These are phyloP conservation scores for Trichocladium uniseriatum DNA, from an alignment of 495 filamentous ascomycete species.

Conservation along the genomic window DNA sequence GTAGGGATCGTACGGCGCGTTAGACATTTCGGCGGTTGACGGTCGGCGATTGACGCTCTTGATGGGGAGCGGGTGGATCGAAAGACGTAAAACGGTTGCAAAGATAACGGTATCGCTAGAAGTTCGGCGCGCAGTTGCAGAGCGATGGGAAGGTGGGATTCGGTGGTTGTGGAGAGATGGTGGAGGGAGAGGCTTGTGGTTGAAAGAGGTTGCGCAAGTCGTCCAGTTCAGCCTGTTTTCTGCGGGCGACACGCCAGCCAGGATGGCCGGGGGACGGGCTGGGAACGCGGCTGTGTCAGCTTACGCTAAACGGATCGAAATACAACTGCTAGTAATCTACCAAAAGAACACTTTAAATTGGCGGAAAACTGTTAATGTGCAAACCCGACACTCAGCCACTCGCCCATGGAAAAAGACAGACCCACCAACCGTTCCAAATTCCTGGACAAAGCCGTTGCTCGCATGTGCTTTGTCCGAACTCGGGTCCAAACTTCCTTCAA, in stretches of 20 bases:
- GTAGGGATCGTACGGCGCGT: conserved; percentile 80
- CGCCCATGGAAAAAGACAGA: neutral
- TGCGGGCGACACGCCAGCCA: conserved; percentile 21
- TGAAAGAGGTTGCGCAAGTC: conserved; percentile 13
- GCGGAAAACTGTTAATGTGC: neutral
- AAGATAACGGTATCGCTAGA: neutral
- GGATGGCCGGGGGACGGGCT: conserved; percentile 19
- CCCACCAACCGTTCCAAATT: neutral
- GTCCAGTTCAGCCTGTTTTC: conserved; percentile 23
- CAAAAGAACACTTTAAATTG: neutral
- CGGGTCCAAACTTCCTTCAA: neutral
- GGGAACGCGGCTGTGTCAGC: conserved; percentile 17
- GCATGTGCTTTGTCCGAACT: neutral
- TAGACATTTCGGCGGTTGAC: conserved; percentile 43
- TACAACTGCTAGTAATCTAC: neutral
- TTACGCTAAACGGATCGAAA: conserved; percentile 6
- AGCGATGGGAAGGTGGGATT: conserved; percentile 8
- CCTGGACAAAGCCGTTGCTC: neutral
- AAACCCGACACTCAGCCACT: neutral
- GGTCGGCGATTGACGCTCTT: conserved; percentile 1
- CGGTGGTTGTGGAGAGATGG: conserved; percentile 15
- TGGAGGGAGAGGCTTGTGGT: conserved; percentile 15
- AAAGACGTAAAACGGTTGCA: neutral
- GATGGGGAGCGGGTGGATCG: neutral
- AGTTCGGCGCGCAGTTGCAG: conserved; percentile 6